Percentiles rank a stretch among this genome's conserved stretches.
Evolutionary conservation across 1,284 basidiomycete species (phyloP).

Genomic region (Ustilago loliicola): DNA sequence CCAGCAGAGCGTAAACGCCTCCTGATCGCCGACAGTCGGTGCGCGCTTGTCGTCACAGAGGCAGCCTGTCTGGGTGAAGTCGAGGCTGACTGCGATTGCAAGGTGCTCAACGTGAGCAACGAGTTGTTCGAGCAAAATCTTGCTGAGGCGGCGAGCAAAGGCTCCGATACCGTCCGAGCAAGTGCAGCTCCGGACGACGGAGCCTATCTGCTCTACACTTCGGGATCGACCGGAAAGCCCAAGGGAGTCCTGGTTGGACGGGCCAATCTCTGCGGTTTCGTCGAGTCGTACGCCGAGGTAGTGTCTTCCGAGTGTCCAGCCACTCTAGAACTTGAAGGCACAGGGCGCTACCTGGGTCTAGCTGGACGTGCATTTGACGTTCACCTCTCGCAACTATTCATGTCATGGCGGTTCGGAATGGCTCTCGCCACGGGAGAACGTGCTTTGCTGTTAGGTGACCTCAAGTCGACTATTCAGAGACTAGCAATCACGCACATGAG

Average conservation of each 20-base stretch:
- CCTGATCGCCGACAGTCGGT: constrained; percentile 73
- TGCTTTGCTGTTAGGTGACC: constrained; percentile 74
- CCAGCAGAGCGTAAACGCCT: constrained; percentile 74
- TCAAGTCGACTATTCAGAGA: constrained; percentile 72
- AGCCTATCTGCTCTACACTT: constrained; percentile 75
- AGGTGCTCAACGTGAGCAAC: neutral
- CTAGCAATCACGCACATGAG: constrained; percentile 75
- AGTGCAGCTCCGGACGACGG: constrained; percentile 5
- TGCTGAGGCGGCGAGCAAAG: too few relatives aligned
- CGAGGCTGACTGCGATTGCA: constrained; percentile 10
- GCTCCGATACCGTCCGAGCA: too few relatives aligned
- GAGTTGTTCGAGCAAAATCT: too few relatives aligned
- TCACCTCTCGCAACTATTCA: constrained; percentile 74
- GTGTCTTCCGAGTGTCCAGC: constrained; percentile 22
- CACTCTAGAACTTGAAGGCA: constrained; percentile 15
- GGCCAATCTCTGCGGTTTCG: constrained; percentile 20
- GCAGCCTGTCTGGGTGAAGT: constrained; percentile 12
- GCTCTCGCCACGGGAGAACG: constrained; percentile 72
- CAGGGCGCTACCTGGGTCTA: constrained; percentile 20
- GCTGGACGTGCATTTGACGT: constrained; percentile 74
- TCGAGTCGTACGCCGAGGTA: constrained; percentile 25
- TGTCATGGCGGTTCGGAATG: constrained; percentile 73
- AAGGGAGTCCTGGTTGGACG: constrained; percentile 74
- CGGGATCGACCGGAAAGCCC: constrained; percentile 74
- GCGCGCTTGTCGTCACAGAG: constrained; percentile 67